Percentiles rank a stretch among this genome's conserved stretches.
Conservation (phyloP, 1,284 basidiomycete species). For the Melampsora americana region DNA sequence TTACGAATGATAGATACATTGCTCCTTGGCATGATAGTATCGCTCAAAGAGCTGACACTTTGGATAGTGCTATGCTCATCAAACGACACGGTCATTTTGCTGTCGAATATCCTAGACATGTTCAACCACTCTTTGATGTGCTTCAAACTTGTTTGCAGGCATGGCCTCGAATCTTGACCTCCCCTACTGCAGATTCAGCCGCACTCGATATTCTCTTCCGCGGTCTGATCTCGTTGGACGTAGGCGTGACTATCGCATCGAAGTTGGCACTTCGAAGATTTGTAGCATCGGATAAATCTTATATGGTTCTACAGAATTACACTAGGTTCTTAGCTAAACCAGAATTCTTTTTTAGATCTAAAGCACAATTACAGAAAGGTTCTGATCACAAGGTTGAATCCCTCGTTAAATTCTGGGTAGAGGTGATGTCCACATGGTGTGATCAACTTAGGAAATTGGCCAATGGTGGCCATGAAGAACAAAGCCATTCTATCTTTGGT, state of each 20-base stretch:
- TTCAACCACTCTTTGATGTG: constrained; percentile 67
- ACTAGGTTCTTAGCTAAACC: constrained; percentile 41
- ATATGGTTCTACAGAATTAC: constrained; percentile 35
- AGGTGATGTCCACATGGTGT: constrained; percentile 38
- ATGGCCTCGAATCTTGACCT: constrained; percentile 71
- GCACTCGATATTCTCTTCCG: constrained; percentile 76
- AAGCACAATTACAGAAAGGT: constrained; percentile 37
- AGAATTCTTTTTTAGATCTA: constrained; percentile 34
- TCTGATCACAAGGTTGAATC: constrained; percentile 34
- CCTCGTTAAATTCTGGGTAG: constrained; percentile 42
- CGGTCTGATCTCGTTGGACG: constrained; percentile 79
- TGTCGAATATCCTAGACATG: constrained; percentile 68
- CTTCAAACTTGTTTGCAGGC: constrained; percentile 76
- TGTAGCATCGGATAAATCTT: constrained; percentile 38
- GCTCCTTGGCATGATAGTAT: constrained; percentile 37
- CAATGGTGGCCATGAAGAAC: constrained; percentile 11
- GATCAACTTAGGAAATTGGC: constrained; percentile 37
- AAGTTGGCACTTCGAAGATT: constrained; percentile 39
- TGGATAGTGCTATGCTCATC: constrained; percentile 55
- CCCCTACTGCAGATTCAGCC: constrained; percentile 60
- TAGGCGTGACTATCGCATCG: constrained; percentile 55
- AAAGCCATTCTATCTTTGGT: constrained; percentile 19
- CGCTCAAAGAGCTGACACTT: constrained; percentile 8
- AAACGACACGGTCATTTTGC: constrained; percentile 59
- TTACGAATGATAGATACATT: constrained; percentile 36